phyloP scores from a whole-genome alignment of 2,329 filamentous ascomycete genomes.

The Trichoderma sp. region DNA sequence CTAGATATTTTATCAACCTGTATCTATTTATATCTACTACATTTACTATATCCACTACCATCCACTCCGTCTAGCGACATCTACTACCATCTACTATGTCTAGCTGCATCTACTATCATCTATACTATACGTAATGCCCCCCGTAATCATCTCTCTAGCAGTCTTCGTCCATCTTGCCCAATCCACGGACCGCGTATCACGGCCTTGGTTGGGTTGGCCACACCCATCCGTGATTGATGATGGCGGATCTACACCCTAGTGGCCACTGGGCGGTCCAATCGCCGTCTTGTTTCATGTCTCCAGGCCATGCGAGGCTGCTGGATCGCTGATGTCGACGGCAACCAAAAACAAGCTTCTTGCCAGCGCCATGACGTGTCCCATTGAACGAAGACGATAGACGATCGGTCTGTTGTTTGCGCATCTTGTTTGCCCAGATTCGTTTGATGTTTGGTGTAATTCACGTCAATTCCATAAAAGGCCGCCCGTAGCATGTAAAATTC shows the following conservation, averaged over 20 bases:
- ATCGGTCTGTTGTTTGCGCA: background rate
- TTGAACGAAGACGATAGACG: background rate
- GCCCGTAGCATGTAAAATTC: background rate
- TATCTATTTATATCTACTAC: background rate
- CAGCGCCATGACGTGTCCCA: slow-evolving; percentile 13
- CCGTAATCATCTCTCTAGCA: background rate
- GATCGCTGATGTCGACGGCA: slow-evolving; percentile 14
- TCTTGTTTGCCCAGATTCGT: background rate
- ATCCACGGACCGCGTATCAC: background rate
- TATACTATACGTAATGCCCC: background rate
- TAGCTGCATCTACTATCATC: background rate
- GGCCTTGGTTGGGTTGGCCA: background rate
- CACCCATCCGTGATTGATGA: slow-evolving; percentile 2
- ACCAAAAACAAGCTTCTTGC: slow-evolving; percentile 17
- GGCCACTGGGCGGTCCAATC: slow-evolving; percentile 1
- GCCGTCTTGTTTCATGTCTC: slow-evolving; percentile 10
- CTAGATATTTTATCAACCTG: background rate
- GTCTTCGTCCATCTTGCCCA: background rate
- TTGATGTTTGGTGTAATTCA: background rate
- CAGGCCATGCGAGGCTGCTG: background rate
- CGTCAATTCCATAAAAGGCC: background rate
- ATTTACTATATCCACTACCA: background rate
- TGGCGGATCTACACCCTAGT: slow-evolving; percentile 17
- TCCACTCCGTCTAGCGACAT: background rate
- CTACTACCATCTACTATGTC: background rate